Evolutionary conservation across 2,329 filamentous ascomycete genomes (phyloP), one percentile per base, ranked within the genome.

Genomic region (Chaetomiaceae sp.): DNA sequence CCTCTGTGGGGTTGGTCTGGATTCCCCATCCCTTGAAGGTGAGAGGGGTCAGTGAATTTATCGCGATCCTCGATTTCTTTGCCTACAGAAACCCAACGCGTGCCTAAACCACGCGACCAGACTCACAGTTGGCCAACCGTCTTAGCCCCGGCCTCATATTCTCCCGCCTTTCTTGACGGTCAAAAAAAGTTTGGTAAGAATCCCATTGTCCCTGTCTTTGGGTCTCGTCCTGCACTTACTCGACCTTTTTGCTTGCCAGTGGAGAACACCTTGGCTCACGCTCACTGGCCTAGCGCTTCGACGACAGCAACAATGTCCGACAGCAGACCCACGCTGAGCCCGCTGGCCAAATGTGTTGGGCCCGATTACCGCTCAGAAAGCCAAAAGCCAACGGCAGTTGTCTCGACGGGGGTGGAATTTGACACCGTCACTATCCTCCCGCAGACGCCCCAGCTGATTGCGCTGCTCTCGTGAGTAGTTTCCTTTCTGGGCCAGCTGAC

Each of bases 381-480:
- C 60, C 82, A 92, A 69, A 95, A 92, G 68, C 90, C 90, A 36
- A 87, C 80, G 53, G 90, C 90, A 11, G 97, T 91, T 2, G 87
- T 97, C 37, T 99, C 94, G 11, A 91, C 85, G 52, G 80, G 83
- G 55, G 84, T 96, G 34, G 74, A 83, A 40, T 86, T 90, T 65
- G 85, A 90, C 58, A 96, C 95, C 75, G 89, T 99, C 60, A 86
- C 90, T 68, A 87, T 95, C 60, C 78, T 99, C 41, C 82, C 88
- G 27, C 94, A 97, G 73, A 96, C 94, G 10, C 91, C 94, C 44
- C 94, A 99, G 76, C 81, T 99, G 61, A 99, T 99, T 73, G 91
- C 94, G 60, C 81, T 99, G 61, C 81, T 99, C 73, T 96, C 94
- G 94, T 96, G 84, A 78, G 90, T 83, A 25, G 34, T 61, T 58